These are phyloP conservation scores for Fraxinus xanthoxyloides DNA, from an alignment of 305 asterid genomes.

Conservation along the genomic window DNA sequence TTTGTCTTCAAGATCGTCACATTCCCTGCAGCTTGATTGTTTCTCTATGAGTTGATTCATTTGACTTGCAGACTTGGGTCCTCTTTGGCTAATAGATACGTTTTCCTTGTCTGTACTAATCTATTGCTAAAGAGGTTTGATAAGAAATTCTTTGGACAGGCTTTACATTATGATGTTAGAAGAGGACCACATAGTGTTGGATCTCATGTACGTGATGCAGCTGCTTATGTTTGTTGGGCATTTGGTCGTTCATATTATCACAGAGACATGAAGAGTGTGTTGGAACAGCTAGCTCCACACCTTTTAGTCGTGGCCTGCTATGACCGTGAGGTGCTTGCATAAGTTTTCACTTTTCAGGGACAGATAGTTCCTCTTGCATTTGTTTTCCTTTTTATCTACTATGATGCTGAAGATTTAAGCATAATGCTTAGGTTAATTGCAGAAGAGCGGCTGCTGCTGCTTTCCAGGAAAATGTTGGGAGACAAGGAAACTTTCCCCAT, in stretches of 20 bases:
- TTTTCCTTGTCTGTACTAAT: conserved; percentile 1
- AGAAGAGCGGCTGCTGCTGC: conserved; percentile 99
- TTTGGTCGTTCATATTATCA: conserved; percentile 90
- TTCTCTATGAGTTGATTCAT: neutral
- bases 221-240: conserved; percentile 99
- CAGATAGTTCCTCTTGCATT: conserved; percentile 10
- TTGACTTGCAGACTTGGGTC: neutral
- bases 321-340: conserved; percentile 86
- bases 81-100: neutral
- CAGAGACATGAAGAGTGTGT: conserved; percentile 78
- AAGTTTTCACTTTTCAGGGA: conserved; percentile 12
- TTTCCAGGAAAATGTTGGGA: conserved; percentile 99
- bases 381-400: conserved; percentile 20
- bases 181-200: conserved; percentile 99
- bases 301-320: conserved; percentile 90
- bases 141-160: conserved; percentile 42
- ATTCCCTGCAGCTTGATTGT: neutral
- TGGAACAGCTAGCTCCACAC: conserved; percentile 87
- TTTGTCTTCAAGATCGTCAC: neutral
- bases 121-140: conserved; percentile 18
- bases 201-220: conserved; percentile 99
- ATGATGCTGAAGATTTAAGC: conserved; percentile 30
- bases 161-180: conserved; percentile 92
- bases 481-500: conserved; percentile 87
- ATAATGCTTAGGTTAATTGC: conserved; percentile 81